Base-by-base conservation (phyloP, 139 green algal genomes). In the Deuterostichococcus epilithicus region DNA sequence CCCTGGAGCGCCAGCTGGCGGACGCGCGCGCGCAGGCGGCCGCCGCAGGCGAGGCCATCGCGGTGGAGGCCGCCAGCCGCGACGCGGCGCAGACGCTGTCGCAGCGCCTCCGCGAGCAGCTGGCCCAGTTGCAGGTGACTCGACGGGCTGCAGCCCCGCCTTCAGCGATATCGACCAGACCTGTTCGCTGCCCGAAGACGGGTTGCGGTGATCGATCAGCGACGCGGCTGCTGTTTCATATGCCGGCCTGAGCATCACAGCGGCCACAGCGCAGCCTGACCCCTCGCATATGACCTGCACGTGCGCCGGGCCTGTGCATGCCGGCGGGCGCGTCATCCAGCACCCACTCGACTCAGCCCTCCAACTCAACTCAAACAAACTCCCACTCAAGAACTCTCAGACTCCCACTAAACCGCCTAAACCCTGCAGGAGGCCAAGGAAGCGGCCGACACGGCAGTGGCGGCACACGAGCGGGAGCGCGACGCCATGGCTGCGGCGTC, bases 61-160 rank as follows among this genome's bases (percentile, higher is more conserved):
- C n/a, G 23, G 63, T 28, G 63, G 30, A 69, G 63, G 30, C 30
- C 3, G 30, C 5, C 30, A 20, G 28, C 30, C 30, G 32, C 6
- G n/a, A 2, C 5, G 63, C n/a, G 5, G 63, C 63, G 30, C 30
- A 69, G 63, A 35, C n/a, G 2, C 30, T 37, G 30, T 13, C 30
- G 30, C 63, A 69, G 63, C 30, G 30, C 28, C 63, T 38, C 28
- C 63, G 32, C 5, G n/a, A 35, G 5, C 63, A 37, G 63, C n/a
- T 69, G 10, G 63, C 63, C 63, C 63, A 69, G 63, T 28, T 69
- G 63, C 63, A 69, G 63, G 20, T 66, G 79, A 58, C 42, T 45
- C 25, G 52, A 78, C n/a, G 71, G 74, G 39, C 71, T 82, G 3
- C 73, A 71, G 44, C 42, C 77, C 22, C 30, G 71, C 42, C 23